A percentile compares a stretch with the other conserved stretches of the same genome.
These are phyloP conservation scores for Cercophora sp. DNA, from an alignment of 495 filamentous ascomycete genomes.

Conservation along the genomic window DNA sequence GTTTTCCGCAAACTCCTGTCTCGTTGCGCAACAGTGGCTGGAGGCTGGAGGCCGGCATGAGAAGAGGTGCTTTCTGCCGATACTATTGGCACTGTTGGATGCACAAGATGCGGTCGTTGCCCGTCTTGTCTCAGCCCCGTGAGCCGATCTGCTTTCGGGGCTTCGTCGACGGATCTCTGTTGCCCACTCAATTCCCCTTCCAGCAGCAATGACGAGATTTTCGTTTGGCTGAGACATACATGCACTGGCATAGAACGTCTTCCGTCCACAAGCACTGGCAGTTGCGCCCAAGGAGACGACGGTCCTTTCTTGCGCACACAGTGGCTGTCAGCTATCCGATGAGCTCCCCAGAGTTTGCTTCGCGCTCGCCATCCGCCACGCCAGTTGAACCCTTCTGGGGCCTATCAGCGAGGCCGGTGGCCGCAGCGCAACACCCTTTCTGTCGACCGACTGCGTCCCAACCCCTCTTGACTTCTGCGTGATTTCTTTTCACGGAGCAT, in stretches of 20 bases:
- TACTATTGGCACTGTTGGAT: neutral
- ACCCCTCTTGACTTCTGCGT: neutral
- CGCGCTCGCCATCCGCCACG: neutral
- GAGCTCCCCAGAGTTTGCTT: too few relatives aligned
- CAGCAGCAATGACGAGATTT: neutral
- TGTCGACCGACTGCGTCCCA: neutral
- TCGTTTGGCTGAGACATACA: neutral
- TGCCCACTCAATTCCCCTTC: neutral
- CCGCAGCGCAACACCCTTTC: too few relatives aligned
- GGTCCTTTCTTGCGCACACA: neutral
- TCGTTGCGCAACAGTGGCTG: too few relatives aligned
- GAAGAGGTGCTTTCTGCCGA: too few relatives aligned
- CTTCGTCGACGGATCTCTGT: neutral
- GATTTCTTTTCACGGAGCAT: neutral
- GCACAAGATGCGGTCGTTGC: neutral
- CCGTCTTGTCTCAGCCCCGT: conserved; percentile 8
- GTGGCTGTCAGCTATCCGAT: too few relatives aligned
- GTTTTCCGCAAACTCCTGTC: too few relatives aligned
- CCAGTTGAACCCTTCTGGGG: neutral
- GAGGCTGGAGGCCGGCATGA: too few relatives aligned
- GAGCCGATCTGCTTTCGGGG: neutral
- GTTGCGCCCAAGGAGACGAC: neutral
- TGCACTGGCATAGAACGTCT: neutral
- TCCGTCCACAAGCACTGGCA: neutral
- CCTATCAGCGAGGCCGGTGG: too few relatives aligned